phyloP scores from a whole-genome alignment of 2,329 filamentous ascomycete species.

The Paraphoma sp. region DNA sequence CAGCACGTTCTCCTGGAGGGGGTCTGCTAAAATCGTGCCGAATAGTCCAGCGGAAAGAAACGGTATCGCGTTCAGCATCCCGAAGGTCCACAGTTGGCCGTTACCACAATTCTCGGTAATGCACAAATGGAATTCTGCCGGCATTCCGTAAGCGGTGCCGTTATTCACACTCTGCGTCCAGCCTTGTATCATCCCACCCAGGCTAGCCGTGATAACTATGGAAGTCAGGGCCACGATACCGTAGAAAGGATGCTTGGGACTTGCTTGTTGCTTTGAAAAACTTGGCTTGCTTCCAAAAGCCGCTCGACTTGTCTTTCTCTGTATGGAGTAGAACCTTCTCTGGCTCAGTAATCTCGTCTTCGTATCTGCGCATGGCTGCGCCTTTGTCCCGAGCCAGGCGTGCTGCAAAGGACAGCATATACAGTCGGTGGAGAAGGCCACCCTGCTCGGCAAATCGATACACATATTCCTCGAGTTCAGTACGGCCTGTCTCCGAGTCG shows the following conservation, averaged over 20 bases:
- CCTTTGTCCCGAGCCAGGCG: conserved; percentile 28
- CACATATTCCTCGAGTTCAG: conserved; percentile 28
- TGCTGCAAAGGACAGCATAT: conserved; percentile 26
- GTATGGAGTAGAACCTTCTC: conserved; percentile 17
- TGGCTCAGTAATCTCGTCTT: conserved; percentile 18
- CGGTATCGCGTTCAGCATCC: conserved; percentile 29
- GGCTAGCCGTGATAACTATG: conserved; percentile 23
- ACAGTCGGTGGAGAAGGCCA: conserved; percentile 20
- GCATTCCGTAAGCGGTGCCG: conserved; percentile 25
- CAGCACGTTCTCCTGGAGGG: conserved; percentile 25
- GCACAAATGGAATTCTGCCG: conserved; percentile 19
- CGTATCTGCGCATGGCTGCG: conserved; percentile 22
- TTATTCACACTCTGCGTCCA: conserved; percentile 29
- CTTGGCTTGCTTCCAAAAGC: conserved; percentile 32
- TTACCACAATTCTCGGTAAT: conserved; percentile 8
- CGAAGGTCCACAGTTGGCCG: conserved; percentile 23
- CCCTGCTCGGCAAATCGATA: conserved; percentile 17
- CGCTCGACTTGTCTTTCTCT: conserved; percentile 17
- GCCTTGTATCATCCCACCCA: conserved; percentile 27
- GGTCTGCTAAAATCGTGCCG: conserved; percentile 26
- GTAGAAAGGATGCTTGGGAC: background rate
- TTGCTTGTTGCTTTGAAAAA: conserved; percentile 24
- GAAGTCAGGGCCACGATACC: no score
- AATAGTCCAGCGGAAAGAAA: conserved; percentile 26
- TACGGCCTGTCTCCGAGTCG: conserved; percentile 10